Evolutionary conservation across 768 basidiomycete species (phyloP).

Genomic region (Phlegmacium glaucopus): DNA sequence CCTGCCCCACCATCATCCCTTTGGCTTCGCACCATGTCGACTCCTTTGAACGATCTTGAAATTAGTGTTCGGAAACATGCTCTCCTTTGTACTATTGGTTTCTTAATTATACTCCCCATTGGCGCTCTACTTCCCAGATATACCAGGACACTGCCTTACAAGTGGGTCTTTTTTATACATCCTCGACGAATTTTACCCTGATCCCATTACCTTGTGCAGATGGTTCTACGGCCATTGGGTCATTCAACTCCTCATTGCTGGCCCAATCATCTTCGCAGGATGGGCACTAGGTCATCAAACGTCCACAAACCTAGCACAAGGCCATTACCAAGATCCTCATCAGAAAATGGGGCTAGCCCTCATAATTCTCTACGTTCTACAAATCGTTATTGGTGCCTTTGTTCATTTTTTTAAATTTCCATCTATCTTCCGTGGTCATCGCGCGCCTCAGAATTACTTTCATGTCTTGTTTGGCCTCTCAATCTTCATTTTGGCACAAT

Average conservation of each 20-base stretch:
- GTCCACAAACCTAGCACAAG: constrained; percentile 24
- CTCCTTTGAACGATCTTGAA: constrained; percentile 24
- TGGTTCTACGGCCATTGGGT: constrained; percentile 51
- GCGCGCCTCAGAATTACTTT: constrained; percentile 52
- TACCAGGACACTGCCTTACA: constrained; percentile 44
- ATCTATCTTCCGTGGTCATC: constrained; percentile 29
- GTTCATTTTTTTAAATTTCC: constrained; percentile 53
- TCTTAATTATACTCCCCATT: constrained; percentile 54
- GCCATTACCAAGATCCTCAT: constrained; percentile 41
- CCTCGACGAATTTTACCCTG: background rate
- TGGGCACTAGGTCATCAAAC: constrained; percentile 41
- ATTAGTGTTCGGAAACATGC: constrained; percentile 43
- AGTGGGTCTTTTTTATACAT: constrained; percentile 25
- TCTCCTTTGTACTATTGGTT: constrained; percentile 47
- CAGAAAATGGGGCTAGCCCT: constrained; percentile 51
- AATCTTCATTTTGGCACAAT: constrained; percentile 52
- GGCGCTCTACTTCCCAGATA: constrained; percentile 57
- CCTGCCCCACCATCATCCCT: no score
- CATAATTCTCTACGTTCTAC: constrained; percentile 50
- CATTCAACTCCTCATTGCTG: constrained; percentile 48
- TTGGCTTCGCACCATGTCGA: no score
- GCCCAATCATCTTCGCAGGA: constrained; percentile 51
- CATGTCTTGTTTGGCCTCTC: constrained; percentile 52
- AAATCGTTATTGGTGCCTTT: constrained; percentile 44
- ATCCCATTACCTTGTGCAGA: constrained; percentile 19